Conservation (phyloP, 176 grass and related monocot species). For the Microstegium vimineum region DNA sequence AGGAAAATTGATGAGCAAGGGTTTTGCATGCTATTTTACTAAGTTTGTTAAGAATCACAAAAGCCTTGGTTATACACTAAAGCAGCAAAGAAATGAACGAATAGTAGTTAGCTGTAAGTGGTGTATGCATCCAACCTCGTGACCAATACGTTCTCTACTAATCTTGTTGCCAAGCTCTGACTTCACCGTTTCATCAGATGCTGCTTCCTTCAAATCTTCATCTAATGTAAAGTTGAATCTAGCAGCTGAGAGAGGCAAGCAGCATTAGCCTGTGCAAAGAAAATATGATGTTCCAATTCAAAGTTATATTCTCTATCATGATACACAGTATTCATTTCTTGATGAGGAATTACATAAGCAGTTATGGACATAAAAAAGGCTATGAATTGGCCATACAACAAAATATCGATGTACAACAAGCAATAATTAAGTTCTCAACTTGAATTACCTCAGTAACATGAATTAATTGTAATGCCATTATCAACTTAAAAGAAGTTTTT, state of each 20-base stretch:
- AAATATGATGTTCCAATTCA: constrained; percentile 5
- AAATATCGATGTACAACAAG: constrained; percentile 24
- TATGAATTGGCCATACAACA: not conserved
- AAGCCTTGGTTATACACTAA: not conserved
- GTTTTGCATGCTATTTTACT: not conserved
- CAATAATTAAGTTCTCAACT: not conserved
- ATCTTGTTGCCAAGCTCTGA: constrained; percentile 83
- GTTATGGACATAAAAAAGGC: not conserved
- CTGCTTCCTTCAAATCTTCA: constrained; percentile 81
- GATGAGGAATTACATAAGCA: constrained; percentile 20
- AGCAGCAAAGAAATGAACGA: not conserved
- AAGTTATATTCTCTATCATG: not conserved
- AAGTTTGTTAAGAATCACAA: constrained; percentile 11
- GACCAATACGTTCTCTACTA: constrained; percentile 87
- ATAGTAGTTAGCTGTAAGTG: not conserved
- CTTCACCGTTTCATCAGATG: constrained; percentile 80
- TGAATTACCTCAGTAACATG: not conserved
- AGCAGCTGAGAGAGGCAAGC: constrained; percentile 49
- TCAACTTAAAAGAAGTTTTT: not conserved
- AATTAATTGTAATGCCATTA: constrained; percentile 14
- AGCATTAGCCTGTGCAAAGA: constrained; percentile 20
- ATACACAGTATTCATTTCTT: not conserved
- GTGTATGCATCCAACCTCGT: constrained; percentile 62
- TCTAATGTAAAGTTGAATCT: constrained; percentile 86
- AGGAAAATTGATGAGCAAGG: constrained; percentile 9